Evolutionary conservation across 1,139 yeast species (phyloP).

Genomic region (Suhomyces ambrosiae): DNA sequence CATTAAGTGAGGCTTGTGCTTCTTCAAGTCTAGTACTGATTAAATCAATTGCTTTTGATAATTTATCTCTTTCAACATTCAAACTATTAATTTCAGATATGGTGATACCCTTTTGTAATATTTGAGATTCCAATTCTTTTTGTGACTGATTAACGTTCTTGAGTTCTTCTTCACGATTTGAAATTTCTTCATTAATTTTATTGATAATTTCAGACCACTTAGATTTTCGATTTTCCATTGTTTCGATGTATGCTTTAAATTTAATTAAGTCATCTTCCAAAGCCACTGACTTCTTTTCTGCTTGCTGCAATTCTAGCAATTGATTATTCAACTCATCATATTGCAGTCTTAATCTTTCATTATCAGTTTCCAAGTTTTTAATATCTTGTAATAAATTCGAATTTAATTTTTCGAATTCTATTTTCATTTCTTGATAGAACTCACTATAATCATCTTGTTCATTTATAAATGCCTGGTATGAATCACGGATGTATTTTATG

Average conservation of each 20-base stretch:
- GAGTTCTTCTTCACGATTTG: slow-evolving; percentile 47
- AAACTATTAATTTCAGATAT: slow-evolving; percentile 64
- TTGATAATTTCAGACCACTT: slow-evolving; percentile 65
- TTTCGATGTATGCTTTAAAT: slow-evolving; percentile 68
- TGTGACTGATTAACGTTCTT: slow-evolving; percentile 48
- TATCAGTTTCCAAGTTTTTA: slow-evolving; percentile 45
- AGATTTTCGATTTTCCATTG: slow-evolving; percentile 62
- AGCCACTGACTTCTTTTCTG: slow-evolving; percentile 61
- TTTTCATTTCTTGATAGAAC: slow-evolving; percentile 56
- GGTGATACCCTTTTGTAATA: slow-evolving; percentile 59
- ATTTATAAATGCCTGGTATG: slow-evolving; percentile 68
- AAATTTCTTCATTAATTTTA: slow-evolving; percentile 58
- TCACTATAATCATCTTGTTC: slow-evolving; percentile 63
- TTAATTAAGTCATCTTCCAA: slow-evolving; percentile 72
- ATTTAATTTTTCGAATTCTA: slow-evolving; percentile 48
- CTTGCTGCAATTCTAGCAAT: slow-evolving; percentile 37
- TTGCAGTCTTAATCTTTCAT: slow-evolving; percentile 39
- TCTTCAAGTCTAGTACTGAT: slow-evolving; percentile 46
- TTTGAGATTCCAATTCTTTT: slow-evolving; percentile 45
- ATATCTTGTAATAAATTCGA: slow-evolving; percentile 40
- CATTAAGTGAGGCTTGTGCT: slow-evolving; percentile 37
- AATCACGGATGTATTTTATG: slow-evolving; percentile 63
- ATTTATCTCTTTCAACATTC: slow-evolving; percentile 60
- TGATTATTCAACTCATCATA: slow-evolving; percentile 27
- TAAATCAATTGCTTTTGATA: slow-evolving; percentile 57